These are phyloP conservation scores for Annulohypoxylon maeteangense DNA, from an alignment of 495 filamentous ascomycete species.

Conservation along the genomic window DNA sequence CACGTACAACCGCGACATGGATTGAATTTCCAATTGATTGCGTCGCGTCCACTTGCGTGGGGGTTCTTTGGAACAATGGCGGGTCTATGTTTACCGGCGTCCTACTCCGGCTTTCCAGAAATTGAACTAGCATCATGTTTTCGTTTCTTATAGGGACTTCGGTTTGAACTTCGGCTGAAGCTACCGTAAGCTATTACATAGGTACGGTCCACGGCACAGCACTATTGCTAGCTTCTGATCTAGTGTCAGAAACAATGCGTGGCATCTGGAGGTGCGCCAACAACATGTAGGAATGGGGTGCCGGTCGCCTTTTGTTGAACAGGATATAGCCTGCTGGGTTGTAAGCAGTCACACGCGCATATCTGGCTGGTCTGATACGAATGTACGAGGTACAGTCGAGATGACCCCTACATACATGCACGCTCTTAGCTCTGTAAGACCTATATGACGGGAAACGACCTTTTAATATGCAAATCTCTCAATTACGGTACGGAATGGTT, in stretches of 20 bases:
- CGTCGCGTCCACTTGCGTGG: constrained; percentile 30
- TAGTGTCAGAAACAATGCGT: constrained; percentile 9
- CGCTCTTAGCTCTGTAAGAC: background rate
- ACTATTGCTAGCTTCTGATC: constrained; percentile 4
- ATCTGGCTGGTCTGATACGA: constrained; percentile 1
- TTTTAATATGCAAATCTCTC: constrained; percentile 1
- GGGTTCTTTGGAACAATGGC: constrained; percentile 3
- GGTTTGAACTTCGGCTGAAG: background rate
- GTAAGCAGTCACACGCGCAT: constrained; percentile 27
- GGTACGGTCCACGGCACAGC: constrained; percentile 16
- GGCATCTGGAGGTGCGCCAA: constrained; percentile 8
- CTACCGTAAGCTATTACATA: constrained; percentile 6
- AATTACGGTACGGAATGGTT: constrained; percentile 10
- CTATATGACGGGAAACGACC: constrained; percentile 2
- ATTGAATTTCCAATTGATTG: constrained; percentile 29
- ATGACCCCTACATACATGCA: constrained; percentile 17
- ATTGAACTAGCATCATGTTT: constrained; percentile 23
- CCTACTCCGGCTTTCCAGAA: constrained; percentile 33
- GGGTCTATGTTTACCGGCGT: constrained; percentile 4
- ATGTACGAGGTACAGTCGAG: constrained; percentile 16
- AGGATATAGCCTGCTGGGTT: constrained; percentile 2
- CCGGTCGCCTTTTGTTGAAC: constrained; percentile 12
- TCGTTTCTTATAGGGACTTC: constrained; percentile 2
- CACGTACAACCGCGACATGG: constrained; percentile 20
- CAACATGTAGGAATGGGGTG: constrained; percentile 23